These are phyloP conservation scores for Trametes pubescens DNA, from an alignment of 1,284 basidiomycete species.

Conservation along the genomic window DNA sequence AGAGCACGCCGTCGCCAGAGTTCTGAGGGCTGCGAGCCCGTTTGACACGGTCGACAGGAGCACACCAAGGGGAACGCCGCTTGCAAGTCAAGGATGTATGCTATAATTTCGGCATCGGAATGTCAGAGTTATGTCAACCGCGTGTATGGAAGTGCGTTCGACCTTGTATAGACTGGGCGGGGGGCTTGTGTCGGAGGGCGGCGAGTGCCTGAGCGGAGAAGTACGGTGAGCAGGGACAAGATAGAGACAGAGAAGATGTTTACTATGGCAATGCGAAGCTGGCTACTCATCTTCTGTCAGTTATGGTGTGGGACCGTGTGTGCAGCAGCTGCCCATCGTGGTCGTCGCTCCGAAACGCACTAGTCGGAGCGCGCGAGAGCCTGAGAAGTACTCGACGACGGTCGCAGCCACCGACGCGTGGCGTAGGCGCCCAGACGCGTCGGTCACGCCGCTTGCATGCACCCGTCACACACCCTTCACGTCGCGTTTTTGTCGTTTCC, in stretches of 20 bases:
- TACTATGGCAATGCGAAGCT: constrained; percentile 39
- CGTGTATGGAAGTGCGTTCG: constrained; percentile 22
- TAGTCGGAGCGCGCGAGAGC: constrained; percentile 18
- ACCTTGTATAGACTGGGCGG: constrained; percentile 53
- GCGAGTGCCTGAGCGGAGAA: constrained; percentile 36
- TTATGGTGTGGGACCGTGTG: constrained; percentile 3
- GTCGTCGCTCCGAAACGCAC: constrained; percentile 24
- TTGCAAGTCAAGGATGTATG: constrained; percentile 55
- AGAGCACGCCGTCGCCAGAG: constrained; percentile 56
- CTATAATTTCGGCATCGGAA: constrained; percentile 37
- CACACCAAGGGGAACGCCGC: constrained; percentile 45
- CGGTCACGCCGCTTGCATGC: constrained; percentile 20
- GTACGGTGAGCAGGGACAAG: constrained; percentile 20
- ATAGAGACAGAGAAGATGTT: constrained; percentile 4
- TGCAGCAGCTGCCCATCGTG: constrained; percentile 7
- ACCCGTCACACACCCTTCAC: constrained; percentile 13
- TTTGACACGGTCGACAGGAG: constrained; percentile 3
- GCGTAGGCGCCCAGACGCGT: constrained; percentile 21
- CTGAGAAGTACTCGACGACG: background rate
- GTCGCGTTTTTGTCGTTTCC: constrained; percentile 19
- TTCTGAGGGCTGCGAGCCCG: constrained; percentile 30
- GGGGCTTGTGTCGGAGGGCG: constrained; percentile 39
- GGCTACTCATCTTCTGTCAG: constrained; percentile 17
- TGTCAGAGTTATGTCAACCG: background rate
- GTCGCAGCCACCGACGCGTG: constrained; percentile 18